Evolutionary conservation across 352 stramenopile genomes (phyloP), one percentile per base, ranked within the genome.

Genomic region (Pythium dissotocum): DNA sequence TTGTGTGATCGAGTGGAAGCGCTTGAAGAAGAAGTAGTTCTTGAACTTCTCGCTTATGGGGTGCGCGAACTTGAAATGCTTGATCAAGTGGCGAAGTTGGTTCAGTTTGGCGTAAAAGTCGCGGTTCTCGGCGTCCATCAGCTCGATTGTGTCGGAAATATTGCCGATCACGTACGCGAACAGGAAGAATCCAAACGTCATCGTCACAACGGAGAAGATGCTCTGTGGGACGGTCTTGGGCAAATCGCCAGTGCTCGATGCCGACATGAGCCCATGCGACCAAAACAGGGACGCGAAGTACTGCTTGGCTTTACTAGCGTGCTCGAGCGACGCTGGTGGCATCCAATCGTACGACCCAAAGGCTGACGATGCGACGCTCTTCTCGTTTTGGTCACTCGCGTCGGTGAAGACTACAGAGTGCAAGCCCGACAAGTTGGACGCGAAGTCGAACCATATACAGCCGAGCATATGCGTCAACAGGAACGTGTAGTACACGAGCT

Each of bases 131-230:
- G 76, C 81, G 30, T 90, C 79, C 59, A 85, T 79, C n/a, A 91
- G 71, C n/a, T 88, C 78, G 12, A 87, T 88, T 1, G 83, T 83
- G 52, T 93, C 82, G 0, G 77, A 69, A 32, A 93, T 83, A 52
- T 93, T 93, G 6, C 85, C 85, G 30, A 93, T 75, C 6, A 93
- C 79, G 32, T 93, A 91, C 12, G 85, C 81, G 38, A 93, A 87
- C 6, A 90, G 65, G 46, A 91, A 93, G 33, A 93, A 90, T 0
- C 85, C 85, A 8, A 62, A 77, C 0, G 82, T 91, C 63, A 90
- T 85, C 1, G 81, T 88, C 8, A 81, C 59, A 0, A 88, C 76
- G 38, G 65, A 87, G 59, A 85, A 90, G 3, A 89, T 42, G 46
- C 77, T 80, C 58, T 93, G 73, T 7, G 71, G 46, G 13, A 74